A percentile compares a stretch with the other conserved stretches of the same genome.
These are phyloP conservation scores for Penicillium crustosum DNA, from an alignment of 2,329 filamentous ascomycete genomes.

Conservation along the genomic window DNA sequence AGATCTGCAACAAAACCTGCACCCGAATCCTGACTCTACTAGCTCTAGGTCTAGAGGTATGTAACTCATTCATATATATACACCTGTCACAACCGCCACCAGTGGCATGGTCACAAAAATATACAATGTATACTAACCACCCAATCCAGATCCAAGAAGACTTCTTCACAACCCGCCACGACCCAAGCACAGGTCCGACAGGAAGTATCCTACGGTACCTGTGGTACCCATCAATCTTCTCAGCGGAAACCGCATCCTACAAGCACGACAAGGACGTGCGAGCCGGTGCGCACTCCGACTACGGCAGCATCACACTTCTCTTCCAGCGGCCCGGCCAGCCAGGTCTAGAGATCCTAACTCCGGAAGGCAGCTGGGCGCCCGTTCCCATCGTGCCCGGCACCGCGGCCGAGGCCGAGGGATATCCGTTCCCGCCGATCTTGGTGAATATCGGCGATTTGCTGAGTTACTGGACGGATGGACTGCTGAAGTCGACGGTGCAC, in stretches of 20 bases:
- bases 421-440: conserved; percentile 66
- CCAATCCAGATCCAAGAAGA: conserved; percentile 43
- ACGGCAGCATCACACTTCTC: conserved; percentile 67
- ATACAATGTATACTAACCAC: not conserved
- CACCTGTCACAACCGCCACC: too few species aligned
- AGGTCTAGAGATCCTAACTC: conserved; percentile 77
- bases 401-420: conserved; percentile 27
- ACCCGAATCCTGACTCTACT: conserved; percentile 72
- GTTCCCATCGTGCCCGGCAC: conserved; percentile 63
- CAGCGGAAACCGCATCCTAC: conserved; percentile 43
- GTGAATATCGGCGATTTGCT: conserved; percentile 71
- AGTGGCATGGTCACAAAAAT: not conserved
- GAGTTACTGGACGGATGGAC: conserved; percentile 85
- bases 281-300: conserved; percentile 90
- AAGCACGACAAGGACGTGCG: conserved; percentile 65
- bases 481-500: conserved; percentile 85
- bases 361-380: conserved; percentile 58
- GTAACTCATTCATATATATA: not conserved
- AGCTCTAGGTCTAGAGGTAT: conserved; percentile 70
- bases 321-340: conserved; percentile 85
- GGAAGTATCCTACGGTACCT: conserved; percentile 68
- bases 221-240: conserved; percentile 64
- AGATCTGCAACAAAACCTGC: conserved; percentile 71
- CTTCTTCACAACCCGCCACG: conserved; percentile 65
- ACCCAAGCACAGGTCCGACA: conserved; percentile 50